A percentile compares a stretch with the other conserved stretches of the same genome.
Evolutionary conservation across 2,329 filamentous ascomycete species (phyloP).

Genomic region (Furcasterigmium sp.): DNA sequence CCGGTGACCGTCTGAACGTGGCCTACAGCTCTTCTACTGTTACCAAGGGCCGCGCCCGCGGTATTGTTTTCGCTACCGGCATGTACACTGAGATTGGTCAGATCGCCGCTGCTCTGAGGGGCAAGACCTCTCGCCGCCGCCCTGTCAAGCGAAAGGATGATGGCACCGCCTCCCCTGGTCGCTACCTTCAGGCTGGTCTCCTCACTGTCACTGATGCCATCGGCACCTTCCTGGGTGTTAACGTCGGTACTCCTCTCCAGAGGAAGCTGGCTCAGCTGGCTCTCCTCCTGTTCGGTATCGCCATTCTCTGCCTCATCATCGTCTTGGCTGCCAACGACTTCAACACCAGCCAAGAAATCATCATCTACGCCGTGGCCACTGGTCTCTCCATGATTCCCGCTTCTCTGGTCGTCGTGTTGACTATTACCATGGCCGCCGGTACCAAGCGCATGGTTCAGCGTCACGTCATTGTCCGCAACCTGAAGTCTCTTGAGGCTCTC

Average conservation of each 20-base stretch:
- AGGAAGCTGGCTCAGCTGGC: constrained; percentile 66
- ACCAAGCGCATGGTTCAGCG: constrained; percentile 48
- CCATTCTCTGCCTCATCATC: constrained; percentile 37
- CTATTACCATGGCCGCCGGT: constrained; percentile 55
- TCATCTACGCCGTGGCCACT: constrained; percentile 39
- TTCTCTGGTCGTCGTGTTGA: constrained; percentile 45
- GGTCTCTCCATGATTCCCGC: constrained; percentile 46
- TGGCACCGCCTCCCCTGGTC: constrained; percentile 22
- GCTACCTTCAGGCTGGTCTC: constrained; percentile 28
- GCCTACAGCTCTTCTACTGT: constrained; percentile 59
- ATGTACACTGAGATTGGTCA: constrained; percentile 58
- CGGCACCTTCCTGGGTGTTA: constrained; percentile 42
- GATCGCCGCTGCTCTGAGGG: constrained; percentile 45
- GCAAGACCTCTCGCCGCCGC: constrained; percentile 26
- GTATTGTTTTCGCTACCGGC: constrained; percentile 56
- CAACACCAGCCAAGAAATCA: constrained; percentile 29
- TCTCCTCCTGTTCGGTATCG: constrained; percentile 60
- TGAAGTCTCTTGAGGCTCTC: constrained; percentile 46
- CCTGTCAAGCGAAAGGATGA: constrained; percentile 39
- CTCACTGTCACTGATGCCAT: constrained; percentile 28
- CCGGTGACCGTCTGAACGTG: constrained; percentile 56
- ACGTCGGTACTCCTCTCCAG: constrained; percentile 62
- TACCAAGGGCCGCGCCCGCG: constrained; percentile 54
- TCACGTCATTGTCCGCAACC: constrained; percentile 46
- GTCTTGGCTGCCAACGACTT: constrained; percentile 38